Conservation (phyloP, 2,329 filamentous ascomycete species). For the Pseudogymnoascus sp. region DNA sequence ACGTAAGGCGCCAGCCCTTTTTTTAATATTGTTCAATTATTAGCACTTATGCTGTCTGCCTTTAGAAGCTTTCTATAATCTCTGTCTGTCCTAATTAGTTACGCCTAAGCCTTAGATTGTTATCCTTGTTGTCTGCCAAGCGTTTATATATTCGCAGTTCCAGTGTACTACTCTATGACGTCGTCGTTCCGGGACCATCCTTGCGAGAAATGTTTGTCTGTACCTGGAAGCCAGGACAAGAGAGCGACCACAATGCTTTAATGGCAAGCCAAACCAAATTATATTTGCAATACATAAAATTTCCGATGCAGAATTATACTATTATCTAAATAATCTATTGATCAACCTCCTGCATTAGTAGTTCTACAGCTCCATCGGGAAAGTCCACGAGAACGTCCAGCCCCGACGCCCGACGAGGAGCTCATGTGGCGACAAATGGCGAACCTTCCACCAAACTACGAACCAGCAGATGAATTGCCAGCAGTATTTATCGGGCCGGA, state of each 20-base stretch:
- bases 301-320: not conserved
- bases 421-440: not conserved
- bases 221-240: not conserved
- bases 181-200: not conserved
- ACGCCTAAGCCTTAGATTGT: not conserved
- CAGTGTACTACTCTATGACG: not conserved
- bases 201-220: not conserved
- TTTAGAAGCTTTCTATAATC: not conserved
- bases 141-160: not conserved
- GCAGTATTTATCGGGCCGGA: not conserved
- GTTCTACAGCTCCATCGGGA: not conserved
- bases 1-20: not conserved
- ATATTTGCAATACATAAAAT: not conserved
- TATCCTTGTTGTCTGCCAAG: not conserved
- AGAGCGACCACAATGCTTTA: not conserved
- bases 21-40: not conserved
- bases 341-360: not conserved
- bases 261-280: not conserved
- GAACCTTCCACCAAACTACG: not conserved
- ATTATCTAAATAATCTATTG: not conserved
- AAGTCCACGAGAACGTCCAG: not conserved
- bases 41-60: not conserved
- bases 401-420: not conserved
- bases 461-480: conserved; percentile 1
- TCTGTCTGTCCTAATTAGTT: not conserved